Evolutionary conservation across 2,329 filamentous ascomycete genomes (phyloP), one percentile per base, ranked within the genome.

Genomic region (Aspergillus hortae): DNA sequence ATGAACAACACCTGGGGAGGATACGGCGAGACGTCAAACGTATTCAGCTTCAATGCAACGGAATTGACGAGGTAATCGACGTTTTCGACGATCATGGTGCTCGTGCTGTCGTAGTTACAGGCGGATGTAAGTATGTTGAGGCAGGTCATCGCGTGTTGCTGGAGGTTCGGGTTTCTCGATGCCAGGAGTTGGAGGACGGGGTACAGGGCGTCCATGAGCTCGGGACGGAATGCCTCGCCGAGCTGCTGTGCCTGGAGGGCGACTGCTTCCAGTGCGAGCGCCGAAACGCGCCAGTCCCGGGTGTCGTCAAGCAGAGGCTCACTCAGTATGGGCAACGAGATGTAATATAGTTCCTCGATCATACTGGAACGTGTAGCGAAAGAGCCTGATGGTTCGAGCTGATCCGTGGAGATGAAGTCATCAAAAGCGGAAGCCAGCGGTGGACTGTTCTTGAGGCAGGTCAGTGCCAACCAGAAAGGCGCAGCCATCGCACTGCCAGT

Each of bases 11-110:
- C 94, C 60, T 92, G 88, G 2, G 92, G 91, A 3, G 90, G 91
- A 56, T 95, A 89, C 1, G 92, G 92, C 0, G 91, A 92, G 48
- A 97, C 87, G 58, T 96, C 91, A 58, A 96, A 90, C 0, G 89
- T 90, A 62, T 96, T 96, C 6, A 99, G 80, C 56, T 91, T 89
- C 54, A 97, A 73, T 0, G 89, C 90, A 14, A 99, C 84, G 0
- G 94, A 90, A 65, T 97, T 97, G 55, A 97, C 87, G 72, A 99
- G 88, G 68, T 99, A 99, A 70, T 99, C 94, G 14, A 90, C 92
- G 55, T 99, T 99, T 48, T 88, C 85, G 25, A 97, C 82, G 36
- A 99, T 86, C 58, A 99, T 76, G 14, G 89, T 84, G 23, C 87
- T 87, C 4, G 92, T 87, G 61, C 80, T 85, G 0, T 66, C 56